A percentile compares a stretch with the other conserved stretches of the same genome.
Conservation (phyloP, 2,329 filamentous ascomycete genomes). For the Trichoderma atroviride region DNA sequence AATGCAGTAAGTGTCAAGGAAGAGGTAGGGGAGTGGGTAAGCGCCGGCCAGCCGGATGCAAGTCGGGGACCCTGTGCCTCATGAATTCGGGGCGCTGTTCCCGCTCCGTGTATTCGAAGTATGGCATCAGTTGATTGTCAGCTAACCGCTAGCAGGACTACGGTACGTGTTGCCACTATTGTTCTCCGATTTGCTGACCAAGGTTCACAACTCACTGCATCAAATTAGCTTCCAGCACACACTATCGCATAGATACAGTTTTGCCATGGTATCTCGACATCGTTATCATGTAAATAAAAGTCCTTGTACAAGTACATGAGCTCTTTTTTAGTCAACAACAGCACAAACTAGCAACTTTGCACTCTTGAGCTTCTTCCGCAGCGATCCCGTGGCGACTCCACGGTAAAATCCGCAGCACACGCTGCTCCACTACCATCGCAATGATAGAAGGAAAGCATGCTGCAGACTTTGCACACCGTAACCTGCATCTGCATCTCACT, state of each 20-base stretch:
- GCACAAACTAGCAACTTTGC: neutral
- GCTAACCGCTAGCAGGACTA: neutral
- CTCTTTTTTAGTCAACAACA: neutral
- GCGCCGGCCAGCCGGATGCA: neutral
- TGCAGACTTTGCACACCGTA: neutral
- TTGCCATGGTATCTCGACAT: neutral
- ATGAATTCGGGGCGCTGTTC: neutral
- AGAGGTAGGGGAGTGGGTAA: neutral
- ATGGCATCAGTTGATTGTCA: neutral
- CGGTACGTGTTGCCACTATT: neutral
- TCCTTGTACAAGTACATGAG: neutral
- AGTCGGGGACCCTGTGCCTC: neutral
- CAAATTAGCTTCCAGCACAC: neutral
- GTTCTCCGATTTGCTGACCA: neutral
- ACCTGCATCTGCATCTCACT: slow-evolving; percentile 1
- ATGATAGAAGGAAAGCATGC: neutral
- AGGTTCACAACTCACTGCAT: neutral
- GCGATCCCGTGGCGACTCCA: neutral
- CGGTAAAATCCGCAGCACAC: neutral
- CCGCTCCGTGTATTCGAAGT: neutral
- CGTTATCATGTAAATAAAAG: neutral
- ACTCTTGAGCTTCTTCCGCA: neutral
- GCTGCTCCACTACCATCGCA: neutral
- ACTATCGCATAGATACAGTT: neutral
- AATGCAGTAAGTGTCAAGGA: neutral